Evolutionary conservation across 2,329 filamentous ascomycete genomes (phyloP).

Genomic region (Aspergillus luchuensis): DNA sequence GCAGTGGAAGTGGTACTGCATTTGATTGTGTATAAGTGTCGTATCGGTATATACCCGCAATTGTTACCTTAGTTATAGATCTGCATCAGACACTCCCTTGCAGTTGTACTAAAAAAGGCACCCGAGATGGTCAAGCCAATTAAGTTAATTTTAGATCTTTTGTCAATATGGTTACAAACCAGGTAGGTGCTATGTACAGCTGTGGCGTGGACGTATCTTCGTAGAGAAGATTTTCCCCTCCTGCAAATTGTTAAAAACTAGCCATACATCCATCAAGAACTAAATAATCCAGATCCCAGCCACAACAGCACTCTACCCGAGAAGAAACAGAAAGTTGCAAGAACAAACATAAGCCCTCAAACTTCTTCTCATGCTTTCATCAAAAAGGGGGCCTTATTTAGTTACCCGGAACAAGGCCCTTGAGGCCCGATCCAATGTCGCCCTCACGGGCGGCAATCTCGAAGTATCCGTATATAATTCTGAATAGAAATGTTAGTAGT

Average conservation of each 20-base stretch:
- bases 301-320: constrained; percentile 32
- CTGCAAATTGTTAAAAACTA: constrained; percentile 14
- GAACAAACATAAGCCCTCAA: constrained; percentile 28
- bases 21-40: background rate
- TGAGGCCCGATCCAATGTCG: constrained; percentile 75
- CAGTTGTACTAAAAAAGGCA: background rate
- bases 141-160: constrained; percentile 32
- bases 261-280: constrained; percentile 21
- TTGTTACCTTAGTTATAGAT: background rate
- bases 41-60: constrained; percentile 3
- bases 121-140: constrained; percentile 17
- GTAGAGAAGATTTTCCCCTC: constrained; percentile 9
- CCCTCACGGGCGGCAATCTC: constrained; percentile 99
- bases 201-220: constrained; percentile 21
- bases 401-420: constrained; percentile 62
- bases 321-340: constrained; percentile 29
- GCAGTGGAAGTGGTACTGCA: background rate
- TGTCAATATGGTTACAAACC: constrained; percentile 41
- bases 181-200: constrained; percentile 31
- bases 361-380: constrained; percentile 37
- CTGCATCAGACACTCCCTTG: background rate
- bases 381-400: constrained; percentile 34
- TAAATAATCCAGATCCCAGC: constrained; percentile 20
- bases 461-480: constrained; percentile 99
- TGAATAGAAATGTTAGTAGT: constrained; percentile 46